These are phyloP conservation scores for Cercospora berteroae DNA, from an alignment of 2,329 filamentous ascomycete species.

Conservation along the genomic window DNA sequence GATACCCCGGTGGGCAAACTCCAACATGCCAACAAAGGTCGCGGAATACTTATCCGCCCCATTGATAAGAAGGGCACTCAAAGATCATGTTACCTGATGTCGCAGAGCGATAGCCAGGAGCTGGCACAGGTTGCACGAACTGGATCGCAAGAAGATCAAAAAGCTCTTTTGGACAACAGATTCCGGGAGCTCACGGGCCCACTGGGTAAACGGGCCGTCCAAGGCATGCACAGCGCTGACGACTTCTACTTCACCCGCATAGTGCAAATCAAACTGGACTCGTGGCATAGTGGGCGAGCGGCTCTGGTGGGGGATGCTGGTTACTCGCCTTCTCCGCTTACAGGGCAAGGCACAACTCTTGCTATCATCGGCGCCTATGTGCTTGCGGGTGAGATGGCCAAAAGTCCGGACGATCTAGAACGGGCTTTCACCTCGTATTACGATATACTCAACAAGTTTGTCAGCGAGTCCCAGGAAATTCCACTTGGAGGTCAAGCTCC, in stretches of 20 bases:
- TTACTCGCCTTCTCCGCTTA: constrained; percentile 39
- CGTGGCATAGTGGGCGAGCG: constrained; percentile 38
- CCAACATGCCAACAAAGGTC: constrained; percentile 18
- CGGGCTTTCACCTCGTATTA: constrained; percentile 28
- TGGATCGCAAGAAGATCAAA: constrained; percentile 16
- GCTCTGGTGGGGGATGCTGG: constrained; percentile 43
- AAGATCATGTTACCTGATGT: constrained; percentile 17
- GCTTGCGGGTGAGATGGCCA: constrained; percentile 29
- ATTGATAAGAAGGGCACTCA: constrained; percentile 14
- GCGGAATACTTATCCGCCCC: constrained; percentile 26
- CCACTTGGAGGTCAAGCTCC: constrained; percentile 31
- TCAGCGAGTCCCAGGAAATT: constrained; percentile 30
- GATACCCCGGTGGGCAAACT: constrained; percentile 21
- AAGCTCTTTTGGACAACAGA: constrained; percentile 8
- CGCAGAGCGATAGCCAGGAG: not conserved
- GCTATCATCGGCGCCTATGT: constrained; percentile 43
- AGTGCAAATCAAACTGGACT: constrained; percentile 41
- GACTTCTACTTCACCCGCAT: constrained; percentile 49
- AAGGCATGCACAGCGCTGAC: constrained; percentile 25
- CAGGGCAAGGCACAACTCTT: constrained; percentile 36
- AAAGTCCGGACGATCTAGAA: constrained; percentile 15
- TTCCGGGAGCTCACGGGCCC: constrained; percentile 17
- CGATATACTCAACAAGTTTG: constrained; percentile 24
- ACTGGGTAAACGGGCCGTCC: constrained; percentile 10
- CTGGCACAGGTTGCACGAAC: constrained; percentile 13